Conservation (phyloP, 495 filamentous ascomycete genomes). For the Penicillium manginii region DNA sequence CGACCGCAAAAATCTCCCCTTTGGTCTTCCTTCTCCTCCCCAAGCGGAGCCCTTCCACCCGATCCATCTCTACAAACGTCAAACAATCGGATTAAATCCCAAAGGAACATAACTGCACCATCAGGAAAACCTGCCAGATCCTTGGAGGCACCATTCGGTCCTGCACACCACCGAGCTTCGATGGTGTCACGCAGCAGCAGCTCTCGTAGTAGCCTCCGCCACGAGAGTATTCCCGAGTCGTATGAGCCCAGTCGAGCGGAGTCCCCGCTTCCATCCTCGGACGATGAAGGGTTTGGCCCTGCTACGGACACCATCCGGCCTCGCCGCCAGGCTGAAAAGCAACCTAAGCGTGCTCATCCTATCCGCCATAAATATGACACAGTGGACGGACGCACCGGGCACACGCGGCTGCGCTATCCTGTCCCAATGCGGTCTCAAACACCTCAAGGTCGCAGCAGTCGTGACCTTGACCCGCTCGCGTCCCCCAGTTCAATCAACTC, state of each 20-base stretch:
- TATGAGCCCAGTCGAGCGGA: slow-evolving; percentile 28
- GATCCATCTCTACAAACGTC: slow-evolving; percentile 24
- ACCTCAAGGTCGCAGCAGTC: slow-evolving; percentile 29
- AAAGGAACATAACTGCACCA: slow-evolving; percentile 28
- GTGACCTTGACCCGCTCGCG: slow-evolving; percentile 24
- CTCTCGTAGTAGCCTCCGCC: slow-evolving; percentile 30
- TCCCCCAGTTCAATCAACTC: slow-evolving; percentile 33
- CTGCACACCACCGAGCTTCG: slow-evolving; percentile 19
- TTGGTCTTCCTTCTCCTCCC: slow-evolving; percentile 39
- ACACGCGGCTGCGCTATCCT: slow-evolving; percentile 13
- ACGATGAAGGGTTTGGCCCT: slow-evolving; percentile 43
- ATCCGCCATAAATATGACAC: slow-evolving; percentile 22
- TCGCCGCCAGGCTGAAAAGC: slow-evolving; percentile 17
- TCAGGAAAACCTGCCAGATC: slow-evolving; percentile 4
- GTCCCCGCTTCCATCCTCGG: slow-evolving; percentile 46
- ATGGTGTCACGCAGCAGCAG: slow-evolving; percentile 35
- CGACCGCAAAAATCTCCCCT: slow-evolving; percentile 28
- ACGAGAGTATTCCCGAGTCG: slow-evolving; percentile 29
- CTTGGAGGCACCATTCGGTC: slow-evolving; percentile 11
- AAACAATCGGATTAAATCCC: slow-evolving; percentile 9
- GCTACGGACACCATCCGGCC: slow-evolving; percentile 3
- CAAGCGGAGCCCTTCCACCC: slow-evolving; percentile 32
- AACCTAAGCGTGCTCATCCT: slow-evolving; percentile 7
- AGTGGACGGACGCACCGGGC: slow-evolving; percentile 12
- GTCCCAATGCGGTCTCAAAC: slow-evolving; percentile 24